These are phyloP conservation scores for Lomentospora prolificans DNA, from an alignment of 2,329 filamentous ascomycete genomes.

Conservation along the genomic window DNA sequence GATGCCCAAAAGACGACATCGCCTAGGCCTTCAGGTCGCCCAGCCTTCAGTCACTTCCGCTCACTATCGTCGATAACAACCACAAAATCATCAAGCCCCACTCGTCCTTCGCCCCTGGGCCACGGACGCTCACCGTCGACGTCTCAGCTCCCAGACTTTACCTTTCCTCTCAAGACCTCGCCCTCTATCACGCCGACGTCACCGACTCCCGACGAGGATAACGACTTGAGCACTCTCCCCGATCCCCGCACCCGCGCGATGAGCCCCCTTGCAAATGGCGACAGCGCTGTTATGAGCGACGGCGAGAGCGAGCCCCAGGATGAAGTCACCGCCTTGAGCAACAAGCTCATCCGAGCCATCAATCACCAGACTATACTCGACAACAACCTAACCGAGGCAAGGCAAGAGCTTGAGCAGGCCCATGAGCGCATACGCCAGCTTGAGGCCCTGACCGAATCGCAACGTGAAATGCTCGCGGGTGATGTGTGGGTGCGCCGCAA, in stretches of 20 bases:
- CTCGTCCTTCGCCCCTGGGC: constrained; percentile 26
- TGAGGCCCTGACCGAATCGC: constrained; percentile 54
- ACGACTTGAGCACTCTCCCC: constrained; percentile 60
- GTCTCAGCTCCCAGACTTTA: constrained; percentile 22
- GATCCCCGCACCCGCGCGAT: constrained; percentile 48
- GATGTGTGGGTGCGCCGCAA: constrained; percentile 68
- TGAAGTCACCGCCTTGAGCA: constrained; percentile 84
- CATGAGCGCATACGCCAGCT: constrained; percentile 57
- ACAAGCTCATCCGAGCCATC: constrained; percentile 93
- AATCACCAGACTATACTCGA: constrained; percentile 91
- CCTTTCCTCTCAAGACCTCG: constrained; percentile 24
- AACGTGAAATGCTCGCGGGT: constrained; percentile 61
- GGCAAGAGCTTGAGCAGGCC: constrained; percentile 71
- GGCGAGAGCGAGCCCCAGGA: constrained; percentile 48
- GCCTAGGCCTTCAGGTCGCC: constrained; percentile 19
- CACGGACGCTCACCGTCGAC: constrained; percentile 22
- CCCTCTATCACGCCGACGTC: constrained; percentile 23
- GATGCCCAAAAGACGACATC: constrained; percentile 13
- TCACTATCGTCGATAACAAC: constrained; percentile 43
- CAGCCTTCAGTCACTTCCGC: constrained; percentile 38
- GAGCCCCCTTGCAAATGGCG: constrained; percentile 31
- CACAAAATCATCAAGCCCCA: constrained; percentile 27
- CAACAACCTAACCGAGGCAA: constrained; percentile 72
- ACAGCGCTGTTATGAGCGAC: constrained; percentile 16
- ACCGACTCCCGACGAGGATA: constrained; percentile 34